Percentiles rank a stretch among this genome's conserved stretches.
Evolutionary conservation across 371 early-diverging fungal genomes (phyloP).

Genomic region (Saksenaea oblongispora): DNA sequence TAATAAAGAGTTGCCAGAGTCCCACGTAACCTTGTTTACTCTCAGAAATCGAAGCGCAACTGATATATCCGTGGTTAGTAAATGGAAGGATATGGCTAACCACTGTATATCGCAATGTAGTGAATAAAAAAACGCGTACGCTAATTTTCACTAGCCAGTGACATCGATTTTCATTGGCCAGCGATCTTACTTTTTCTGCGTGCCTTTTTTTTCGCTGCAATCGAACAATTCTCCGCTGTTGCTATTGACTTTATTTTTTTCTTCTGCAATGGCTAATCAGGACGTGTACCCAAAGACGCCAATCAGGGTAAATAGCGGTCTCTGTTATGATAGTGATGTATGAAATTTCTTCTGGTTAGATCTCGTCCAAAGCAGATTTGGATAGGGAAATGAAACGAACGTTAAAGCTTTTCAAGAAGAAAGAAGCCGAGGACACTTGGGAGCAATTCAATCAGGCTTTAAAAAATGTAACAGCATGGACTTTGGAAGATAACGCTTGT

Average conservation of each 20-base stretch:
- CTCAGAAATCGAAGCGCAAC: too few relatives aligned
- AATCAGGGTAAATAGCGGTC: slow-evolving; percentile 6
- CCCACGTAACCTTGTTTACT: too few relatives aligned
- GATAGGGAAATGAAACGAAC: slow-evolving; percentile 41
- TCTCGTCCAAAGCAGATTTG: slow-evolving; percentile 32
- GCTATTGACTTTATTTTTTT: background rate
- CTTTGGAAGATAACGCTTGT: slow-evolving; percentile 20
- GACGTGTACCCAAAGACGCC: slow-evolving; percentile 12
- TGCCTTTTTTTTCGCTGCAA: too few relatives aligned
- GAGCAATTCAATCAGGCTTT: slow-evolving; percentile 33
- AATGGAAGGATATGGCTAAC: too few relatives aligned
- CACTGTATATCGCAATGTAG: too few relatives aligned
- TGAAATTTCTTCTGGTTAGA: slow-evolving; percentile 8
- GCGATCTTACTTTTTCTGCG: too few relatives aligned
- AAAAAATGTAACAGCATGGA: slow-evolving; percentile 28
- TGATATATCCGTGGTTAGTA: too few relatives aligned
- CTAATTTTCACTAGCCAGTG: too few relatives aligned
- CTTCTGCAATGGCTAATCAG: background rate
- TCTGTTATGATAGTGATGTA: background rate
- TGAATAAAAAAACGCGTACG: too few relatives aligned
- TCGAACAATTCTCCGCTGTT: background rate
- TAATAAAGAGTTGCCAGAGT: too few relatives aligned
- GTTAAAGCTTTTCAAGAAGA: slow-evolving; percentile 23
- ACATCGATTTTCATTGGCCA: too few relatives aligned
- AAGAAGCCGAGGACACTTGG: slow-evolving; percentile 46